These are phyloP conservation scores for Bretziella fagacearum DNA, from an alignment of 2,329 filamentous ascomycete genomes.

Conservation along the genomic window DNA sequence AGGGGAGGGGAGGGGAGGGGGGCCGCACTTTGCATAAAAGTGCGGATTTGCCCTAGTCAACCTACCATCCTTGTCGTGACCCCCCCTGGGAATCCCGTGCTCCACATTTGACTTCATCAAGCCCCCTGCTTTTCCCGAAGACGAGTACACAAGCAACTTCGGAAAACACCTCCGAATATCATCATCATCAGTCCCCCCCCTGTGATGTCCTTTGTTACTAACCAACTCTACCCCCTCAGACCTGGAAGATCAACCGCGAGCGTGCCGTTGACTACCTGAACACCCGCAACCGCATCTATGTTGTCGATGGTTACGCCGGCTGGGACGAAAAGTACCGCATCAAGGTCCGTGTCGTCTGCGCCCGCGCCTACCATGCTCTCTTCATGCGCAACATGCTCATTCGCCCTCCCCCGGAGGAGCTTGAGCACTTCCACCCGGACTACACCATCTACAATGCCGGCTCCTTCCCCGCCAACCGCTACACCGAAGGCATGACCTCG, in stretches of 20 bases:
- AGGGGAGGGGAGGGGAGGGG: too few species aligned
- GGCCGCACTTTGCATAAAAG: not conserved
- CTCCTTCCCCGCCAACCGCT: conserved; percentile 95
- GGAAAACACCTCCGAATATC: not conserved
- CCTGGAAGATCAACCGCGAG: conserved; percentile 99
- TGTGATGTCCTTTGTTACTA: conserved; percentile 10
- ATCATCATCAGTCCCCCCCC: conserved; percentile 5
- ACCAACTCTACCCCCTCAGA: conserved; percentile 36
- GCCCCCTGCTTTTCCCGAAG: conserved; percentile 1
- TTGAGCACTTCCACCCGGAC: conserved; percentile 95
- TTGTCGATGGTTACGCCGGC: conserved; percentile 90
- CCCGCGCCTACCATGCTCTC: conserved; percentile 95
- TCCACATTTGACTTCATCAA: not conserved
- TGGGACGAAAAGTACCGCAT: conserved; percentile 99
- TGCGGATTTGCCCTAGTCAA: not conserved
- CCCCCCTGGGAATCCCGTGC: not conserved
- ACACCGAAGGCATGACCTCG: conserved; percentile 96
- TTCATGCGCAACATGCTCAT: conserved; percentile 99
- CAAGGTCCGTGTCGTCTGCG: conserved; percentile 92
- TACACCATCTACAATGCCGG: conserved; percentile 99
- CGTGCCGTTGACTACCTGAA: conserved; percentile 98
- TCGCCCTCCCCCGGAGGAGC: conserved; percentile 74
- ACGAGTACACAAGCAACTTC: not conserved
- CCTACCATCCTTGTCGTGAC: not conserved
- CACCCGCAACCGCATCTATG: conserved; percentile 96